Evolutionary conservation across 2,329 filamentous ascomycete genomes (phyloP).

Genomic region (Aschersonia sp.): DNA sequence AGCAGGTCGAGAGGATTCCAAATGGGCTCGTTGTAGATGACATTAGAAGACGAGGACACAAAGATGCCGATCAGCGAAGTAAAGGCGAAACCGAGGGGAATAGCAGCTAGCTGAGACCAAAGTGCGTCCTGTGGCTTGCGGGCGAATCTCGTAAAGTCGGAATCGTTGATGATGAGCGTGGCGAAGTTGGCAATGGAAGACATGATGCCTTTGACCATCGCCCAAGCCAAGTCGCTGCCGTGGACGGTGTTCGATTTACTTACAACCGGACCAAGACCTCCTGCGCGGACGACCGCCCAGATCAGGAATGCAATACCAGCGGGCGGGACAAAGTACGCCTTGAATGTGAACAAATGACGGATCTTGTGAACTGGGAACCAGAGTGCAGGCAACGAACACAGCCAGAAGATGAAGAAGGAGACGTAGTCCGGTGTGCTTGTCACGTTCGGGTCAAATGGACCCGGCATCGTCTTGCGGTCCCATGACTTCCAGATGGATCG

Average conservation of each 20-base stretch:
- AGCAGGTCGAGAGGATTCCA: slow-evolving; percentile 63
- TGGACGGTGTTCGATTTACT: slow-evolving; percentile 46
- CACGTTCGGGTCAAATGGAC: slow-evolving; percentile 48
- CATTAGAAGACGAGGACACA: slow-evolving; percentile 56
- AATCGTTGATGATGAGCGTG: slow-evolving; percentile 69
- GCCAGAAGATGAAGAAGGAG: slow-evolving; percentile 81
- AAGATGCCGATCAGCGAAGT: slow-evolving; percentile 78
- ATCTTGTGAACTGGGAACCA: slow-evolving; percentile 86
- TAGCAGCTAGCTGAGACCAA: slow-evolving; percentile 66
- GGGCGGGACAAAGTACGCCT: slow-evolving; percentile 68
- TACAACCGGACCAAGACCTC: slow-evolving; percentile 73
- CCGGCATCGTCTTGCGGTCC: slow-evolving; percentile 44
- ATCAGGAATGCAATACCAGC: slow-evolving; percentile 79
- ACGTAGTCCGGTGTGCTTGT: slow-evolving; percentile 63
- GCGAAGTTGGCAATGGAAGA: slow-evolving; percentile 82
- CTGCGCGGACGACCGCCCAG: slow-evolving; percentile 70
- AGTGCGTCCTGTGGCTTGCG: slow-evolving; percentile 60
- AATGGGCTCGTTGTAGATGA: slow-evolving; percentile 52
- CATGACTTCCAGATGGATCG: slow-evolving; percentile 64
- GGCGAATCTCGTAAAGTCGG: slow-evolving; percentile 77
- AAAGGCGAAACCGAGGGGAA: slow-evolving; percentile 56
- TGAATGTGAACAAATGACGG: slow-evolving; percentile 80
- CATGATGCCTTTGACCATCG: slow-evolving; percentile 77
- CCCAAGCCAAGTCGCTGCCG: slow-evolving; percentile 64
- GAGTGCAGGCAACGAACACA: slow-evolving; percentile 64